Percentiles rank a stretch among this genome's conserved stretches.
These are phyloP conservation scores for Brassica cretica DNA, from an alignment of 345 rosid species.

Conservation along the genomic window DNA sequence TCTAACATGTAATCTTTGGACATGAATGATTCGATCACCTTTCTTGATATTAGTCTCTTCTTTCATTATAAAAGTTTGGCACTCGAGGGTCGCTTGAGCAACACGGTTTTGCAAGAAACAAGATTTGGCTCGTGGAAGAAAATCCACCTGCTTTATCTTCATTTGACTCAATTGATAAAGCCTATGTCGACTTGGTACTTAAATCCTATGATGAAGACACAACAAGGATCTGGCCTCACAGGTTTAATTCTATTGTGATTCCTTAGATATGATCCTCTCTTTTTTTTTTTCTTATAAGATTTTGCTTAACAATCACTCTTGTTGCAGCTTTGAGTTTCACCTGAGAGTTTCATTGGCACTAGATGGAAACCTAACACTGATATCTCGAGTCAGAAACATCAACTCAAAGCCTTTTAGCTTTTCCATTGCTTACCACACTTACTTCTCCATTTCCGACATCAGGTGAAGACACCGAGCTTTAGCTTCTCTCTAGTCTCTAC, in stretches of 20 bases:
- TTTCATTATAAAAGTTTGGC: slow-evolving; percentile 59
- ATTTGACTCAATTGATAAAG: slow-evolving; percentile 51
- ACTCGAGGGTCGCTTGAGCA: slow-evolving; percentile 76
- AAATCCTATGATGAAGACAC: slow-evolving; percentile 81
- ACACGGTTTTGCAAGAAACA: slow-evolving; percentile 94
- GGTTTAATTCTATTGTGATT: slow-evolving; percentile 41
- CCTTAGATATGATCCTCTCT: background rate
- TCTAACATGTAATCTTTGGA: background rate
- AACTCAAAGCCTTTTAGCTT: slow-evolving; percentile 82
- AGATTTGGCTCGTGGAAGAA: slow-evolving; percentile 70
- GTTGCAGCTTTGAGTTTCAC: slow-evolving; percentile 92
- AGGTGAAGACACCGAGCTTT: slow-evolving; percentile 45
- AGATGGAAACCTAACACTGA: slow-evolving; percentile 68
- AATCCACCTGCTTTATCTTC: slow-evolving; percentile 65
- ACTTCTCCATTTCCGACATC: slow-evolving; percentile 85
- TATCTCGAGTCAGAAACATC: slow-evolving; percentile 87
- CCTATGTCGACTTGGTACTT: slow-evolving; percentile 70
- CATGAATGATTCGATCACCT: background rate
- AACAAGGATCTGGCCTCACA: slow-evolving; percentile 85
- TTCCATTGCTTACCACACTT: slow-evolving; percentile 81
- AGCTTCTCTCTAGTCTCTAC: slow-evolving; percentile 8
- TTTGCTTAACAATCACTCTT: background rate
- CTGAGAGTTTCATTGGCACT: slow-evolving; percentile 63
- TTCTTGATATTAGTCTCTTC: background rate
- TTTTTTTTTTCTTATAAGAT: too few species aligned